A percentile compares a stretch with the other conserved stretches of the same genome.
Conservation (phyloP, 164 flowering plant genomes). For the Annona squamosa region DNA sequence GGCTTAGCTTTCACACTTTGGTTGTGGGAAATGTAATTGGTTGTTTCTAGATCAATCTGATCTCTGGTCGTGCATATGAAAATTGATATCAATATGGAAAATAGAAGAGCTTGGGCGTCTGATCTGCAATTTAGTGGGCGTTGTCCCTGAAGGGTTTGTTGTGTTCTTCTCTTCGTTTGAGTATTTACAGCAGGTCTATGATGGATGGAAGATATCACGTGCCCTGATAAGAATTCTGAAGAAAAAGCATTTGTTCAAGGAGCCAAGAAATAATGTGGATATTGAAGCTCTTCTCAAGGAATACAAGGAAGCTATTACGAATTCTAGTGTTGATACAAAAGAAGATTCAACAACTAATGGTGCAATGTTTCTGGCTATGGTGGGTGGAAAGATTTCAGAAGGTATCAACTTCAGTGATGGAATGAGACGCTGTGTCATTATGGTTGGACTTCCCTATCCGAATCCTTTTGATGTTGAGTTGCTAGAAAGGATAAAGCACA, state of each 20-base stretch:
- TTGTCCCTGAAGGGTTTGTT: constrained; percentile 88
- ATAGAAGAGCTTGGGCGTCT: constrained; percentile 84
- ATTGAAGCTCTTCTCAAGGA: constrained; percentile 66
- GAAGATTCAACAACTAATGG: constrained; percentile 39
- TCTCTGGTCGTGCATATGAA: constrained; percentile 2
- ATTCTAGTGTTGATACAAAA: constrained; percentile 19
- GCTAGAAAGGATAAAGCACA: constrained; percentile 82
- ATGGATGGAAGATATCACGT: constrained; percentile 72
- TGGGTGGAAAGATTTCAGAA: constrained; percentile 96
- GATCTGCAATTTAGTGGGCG: constrained; percentile 67
- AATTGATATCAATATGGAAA: constrained; percentile 27
- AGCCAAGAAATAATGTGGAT: constrained; percentile 69
- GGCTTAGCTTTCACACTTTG: no score
- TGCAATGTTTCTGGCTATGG: constrained; percentile 84
- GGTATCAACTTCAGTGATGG: constrained; percentile 98
- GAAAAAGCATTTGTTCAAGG: constrained; percentile 77
- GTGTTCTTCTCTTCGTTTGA: constrained; percentile 96
- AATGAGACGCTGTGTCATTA: constrained; percentile 88
- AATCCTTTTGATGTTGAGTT: constrained; percentile 85
- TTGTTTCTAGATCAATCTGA: background rate
- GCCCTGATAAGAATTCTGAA: constrained; percentile 71
- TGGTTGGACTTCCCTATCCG: constrained; percentile 97
- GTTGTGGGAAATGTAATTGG: background rate
- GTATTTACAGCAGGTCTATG: constrained; percentile 66
- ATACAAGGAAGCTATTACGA: constrained; percentile 59